Conservation (phyloP, 345 rosid genomes). For the Eucalyptus urophylla region DNA sequence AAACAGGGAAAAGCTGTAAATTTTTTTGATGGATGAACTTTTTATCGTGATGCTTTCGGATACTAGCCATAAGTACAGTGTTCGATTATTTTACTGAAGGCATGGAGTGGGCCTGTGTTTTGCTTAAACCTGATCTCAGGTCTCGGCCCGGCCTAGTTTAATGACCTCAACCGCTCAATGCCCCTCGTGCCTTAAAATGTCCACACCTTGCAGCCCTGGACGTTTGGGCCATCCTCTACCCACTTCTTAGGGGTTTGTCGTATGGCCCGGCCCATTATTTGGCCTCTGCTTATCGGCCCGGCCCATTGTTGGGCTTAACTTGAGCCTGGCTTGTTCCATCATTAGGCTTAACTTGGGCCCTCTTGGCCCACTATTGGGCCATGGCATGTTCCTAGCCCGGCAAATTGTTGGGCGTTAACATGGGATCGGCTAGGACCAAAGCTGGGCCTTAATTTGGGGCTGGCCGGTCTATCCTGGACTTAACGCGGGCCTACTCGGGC, state of each 20-base stretch:
- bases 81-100: background rate
- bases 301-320: background rate
- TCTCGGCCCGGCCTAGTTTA: background rate
- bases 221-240: background rate
- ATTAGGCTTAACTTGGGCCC: background rate
- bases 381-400: background rate
- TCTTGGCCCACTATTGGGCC: background rate
- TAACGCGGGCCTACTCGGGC: background rate
- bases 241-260: background rate
- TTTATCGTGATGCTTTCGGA: background rate
- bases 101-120: background rate
- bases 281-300: background rate
- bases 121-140: background rate
- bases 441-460: background rate
- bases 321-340: background rate
- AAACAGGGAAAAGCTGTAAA: background rate
- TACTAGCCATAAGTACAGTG: background rate
- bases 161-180: background rate
- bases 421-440: background rate
- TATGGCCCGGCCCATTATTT: background rate
- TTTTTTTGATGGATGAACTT: background rate
- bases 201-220: background rate
- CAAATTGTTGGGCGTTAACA: background rate
- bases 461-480: background rate
- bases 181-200: no score